Evolutionary conservation across 2,329 filamentous ascomycete genomes (phyloP).

Genomic region (Davidsoniella eucalypti): DNA sequence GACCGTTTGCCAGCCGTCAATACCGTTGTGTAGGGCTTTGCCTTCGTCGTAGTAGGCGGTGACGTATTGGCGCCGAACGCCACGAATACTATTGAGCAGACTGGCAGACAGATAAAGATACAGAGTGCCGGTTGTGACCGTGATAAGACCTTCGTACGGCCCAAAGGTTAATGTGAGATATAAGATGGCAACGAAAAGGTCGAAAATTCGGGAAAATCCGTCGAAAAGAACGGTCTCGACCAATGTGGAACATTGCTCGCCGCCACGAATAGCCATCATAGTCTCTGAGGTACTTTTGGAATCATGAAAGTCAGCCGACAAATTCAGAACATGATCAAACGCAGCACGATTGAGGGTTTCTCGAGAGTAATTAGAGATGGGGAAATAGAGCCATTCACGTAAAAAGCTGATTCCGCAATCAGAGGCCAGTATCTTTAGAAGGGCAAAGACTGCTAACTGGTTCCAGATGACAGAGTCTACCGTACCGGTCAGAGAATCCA

Average conservation of each 20-base stretch:
- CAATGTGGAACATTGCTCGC: slow-evolving; percentile 35
- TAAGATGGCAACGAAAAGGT: slow-evolving; percentile 40
- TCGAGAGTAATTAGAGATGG: slow-evolving; percentile 39
- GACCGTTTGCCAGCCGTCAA: slow-evolving; percentile 43
- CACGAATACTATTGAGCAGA: slow-evolving; percentile 34
- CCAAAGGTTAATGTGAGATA: slow-evolving; percentile 44
- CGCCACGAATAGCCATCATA: slow-evolving; percentile 38
- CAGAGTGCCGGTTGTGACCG: slow-evolving; percentile 38
- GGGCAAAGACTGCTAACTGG: slow-evolving; percentile 34
- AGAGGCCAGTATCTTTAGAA: slow-evolving; percentile 34
- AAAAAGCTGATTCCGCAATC: slow-evolving; percentile 38
- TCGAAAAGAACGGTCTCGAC: slow-evolving; percentile 42
- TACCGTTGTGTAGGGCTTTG: slow-evolving; percentile 36
- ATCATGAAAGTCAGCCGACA: slow-evolving; percentile 46
- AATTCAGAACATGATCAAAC: slow-evolving; percentile 42
- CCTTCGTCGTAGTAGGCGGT: slow-evolving; percentile 39
- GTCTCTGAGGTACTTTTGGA: slow-evolving; percentile 43
- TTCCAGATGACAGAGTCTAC: slow-evolving; percentile 34
- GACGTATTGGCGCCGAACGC: slow-evolving; percentile 32
- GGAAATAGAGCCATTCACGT: slow-evolving; percentile 39
- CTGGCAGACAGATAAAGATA: slow-evolving; percentile 37
- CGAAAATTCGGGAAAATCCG: slow-evolving; percentile 42
- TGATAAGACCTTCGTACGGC: slow-evolving; percentile 46
- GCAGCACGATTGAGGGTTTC: slow-evolving; percentile 37
- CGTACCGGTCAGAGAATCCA: slow-evolving; percentile 44